phyloP scores from a whole-genome alignment of 257 asterid species.

The Nicotiana benthamiana region DNA sequence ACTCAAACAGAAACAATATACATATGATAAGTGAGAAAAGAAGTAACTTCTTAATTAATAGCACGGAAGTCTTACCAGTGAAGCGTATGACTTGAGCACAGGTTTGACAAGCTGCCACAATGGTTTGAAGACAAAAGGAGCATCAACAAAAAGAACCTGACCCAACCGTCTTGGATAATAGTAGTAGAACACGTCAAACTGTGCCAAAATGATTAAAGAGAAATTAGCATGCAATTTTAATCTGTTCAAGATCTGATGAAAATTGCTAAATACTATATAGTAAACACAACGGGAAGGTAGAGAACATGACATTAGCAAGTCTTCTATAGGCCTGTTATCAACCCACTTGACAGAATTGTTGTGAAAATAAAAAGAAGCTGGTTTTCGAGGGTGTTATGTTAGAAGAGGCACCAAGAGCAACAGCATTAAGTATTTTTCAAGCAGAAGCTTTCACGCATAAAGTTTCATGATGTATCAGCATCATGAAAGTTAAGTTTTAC shows the following conservation, averaged over 20 bases:
- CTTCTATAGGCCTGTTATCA: background rate
- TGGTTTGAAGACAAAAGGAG: constrained; percentile 88
- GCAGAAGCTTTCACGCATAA: background rate
- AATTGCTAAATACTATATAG: background rate
- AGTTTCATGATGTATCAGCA: background rate
- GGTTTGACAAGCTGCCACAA: constrained; percentile 87
- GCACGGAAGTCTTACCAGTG: constrained; percentile 49
- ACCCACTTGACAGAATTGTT: background rate
- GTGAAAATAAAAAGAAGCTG: background rate
- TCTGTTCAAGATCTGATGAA: background rate
- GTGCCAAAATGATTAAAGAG: constrained; percentile 12
- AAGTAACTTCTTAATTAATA: background rate
- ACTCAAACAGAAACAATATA: background rate
- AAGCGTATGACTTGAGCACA: constrained; percentile 66
- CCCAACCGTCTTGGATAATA: constrained; percentile 81
- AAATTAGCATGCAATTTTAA: background rate
- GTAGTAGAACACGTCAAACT: constrained; percentile 86
- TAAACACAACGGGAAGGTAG: background rate
- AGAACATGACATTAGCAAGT: background rate
- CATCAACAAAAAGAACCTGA: constrained; percentile 75
- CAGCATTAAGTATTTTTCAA: background rate
- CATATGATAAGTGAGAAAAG: background rate
- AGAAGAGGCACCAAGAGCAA: background rate
- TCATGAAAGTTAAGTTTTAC: background rate
- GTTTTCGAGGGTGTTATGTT: background rate